Evolutionary conservation across 768 basidiomycete species (phyloP), one percentile per base, ranked within the genome.

Genomic region (Termitomyces sp.): DNA sequence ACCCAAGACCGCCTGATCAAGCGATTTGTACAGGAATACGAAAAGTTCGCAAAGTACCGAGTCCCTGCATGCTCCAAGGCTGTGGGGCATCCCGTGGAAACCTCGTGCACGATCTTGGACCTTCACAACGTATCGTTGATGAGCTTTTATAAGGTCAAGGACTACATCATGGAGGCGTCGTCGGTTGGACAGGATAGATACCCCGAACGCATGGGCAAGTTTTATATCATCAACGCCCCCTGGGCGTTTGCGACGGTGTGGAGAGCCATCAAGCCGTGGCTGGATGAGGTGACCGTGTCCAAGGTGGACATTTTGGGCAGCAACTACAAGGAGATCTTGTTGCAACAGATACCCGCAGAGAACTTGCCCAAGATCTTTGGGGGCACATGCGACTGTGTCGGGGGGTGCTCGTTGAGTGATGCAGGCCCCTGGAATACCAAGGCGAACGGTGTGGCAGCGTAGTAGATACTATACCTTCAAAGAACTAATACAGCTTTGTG

Each of bases 191-290:
- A 98, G 72, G 82, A 98, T 75, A 80, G 89, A 62, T 98, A 94
- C 71, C 91, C 94, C 1, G 92, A 96, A 70, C 84, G 80, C 62
- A 93, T 98, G 96, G 96, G 96, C 76, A 92, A 91, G 69, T 98
- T 99, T 77, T 99, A 91, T 78, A 94, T 99, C 80, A 89, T 97
- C 81, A 98, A 98, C 66, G 91, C 93, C 0, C 95, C 96, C 0
- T 97, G 89, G 86, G 80, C 85, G 49, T 99, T 99, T 76, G 81
- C 82, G 51, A 81, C 87, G 39, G 88, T 96, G 23, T 99, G 95
- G 95, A 66, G 73, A 18, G 68, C 94, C 60, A 83, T 98, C 76
- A 96, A 92, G 76, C 85, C 84, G 5, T 98, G 91, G 92, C 76
- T 99, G 63, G 96, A 98, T 71, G 86, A 86, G 64, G 97, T 95